Percentiles rank a stretch among this genome's conserved stretches.
These are phyloP conservation scores for Tremella yokohamensis DNA, from an alignment of 768 basidiomycete genomes.

Conservation along the genomic window DNA sequence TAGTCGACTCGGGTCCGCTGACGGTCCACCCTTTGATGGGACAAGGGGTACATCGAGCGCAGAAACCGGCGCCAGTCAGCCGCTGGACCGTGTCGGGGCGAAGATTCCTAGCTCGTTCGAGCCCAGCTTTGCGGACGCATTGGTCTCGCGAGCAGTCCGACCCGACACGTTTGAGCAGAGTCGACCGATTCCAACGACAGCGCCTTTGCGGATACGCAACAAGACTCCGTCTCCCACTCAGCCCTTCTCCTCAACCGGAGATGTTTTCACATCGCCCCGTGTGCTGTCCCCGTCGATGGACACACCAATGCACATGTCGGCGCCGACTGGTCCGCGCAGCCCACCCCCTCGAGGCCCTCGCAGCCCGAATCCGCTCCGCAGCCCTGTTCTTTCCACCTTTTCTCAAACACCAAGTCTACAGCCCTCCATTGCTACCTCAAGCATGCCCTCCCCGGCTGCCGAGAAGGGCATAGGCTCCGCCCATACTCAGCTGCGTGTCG, in stretches of 20 bases:
- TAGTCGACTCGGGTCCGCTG: too few relatives aligned
- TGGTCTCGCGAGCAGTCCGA: too few relatives aligned
- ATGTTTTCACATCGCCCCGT: conserved; percentile 1
- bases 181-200: conserved; percentile 13
- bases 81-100: too few relatives aligned
- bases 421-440: too few relatives aligned
- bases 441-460: neutral
- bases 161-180: conserved; percentile 9
- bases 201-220: conserved; percentile 32
- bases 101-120: too few relatives aligned
- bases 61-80: too few relatives aligned
- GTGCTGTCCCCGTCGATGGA: neutral
- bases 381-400: neutral
- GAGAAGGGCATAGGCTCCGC: conserved; percentile 14
- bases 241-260: neutral
- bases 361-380: neutral
- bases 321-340: neutral
- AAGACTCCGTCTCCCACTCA: conserved; percentile 31
- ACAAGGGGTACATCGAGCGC: too few relatives aligned
- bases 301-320: neutral
- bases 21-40: too few relatives aligned
- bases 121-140: too few relatives aligned
- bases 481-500: conserved; percentile 39
- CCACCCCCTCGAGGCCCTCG: neutral
- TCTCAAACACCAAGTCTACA: too few relatives aligned